phyloP scores from a whole-genome alignment of 768 basidiomycete species.

The Artomyces pyxidatus region DNA sequence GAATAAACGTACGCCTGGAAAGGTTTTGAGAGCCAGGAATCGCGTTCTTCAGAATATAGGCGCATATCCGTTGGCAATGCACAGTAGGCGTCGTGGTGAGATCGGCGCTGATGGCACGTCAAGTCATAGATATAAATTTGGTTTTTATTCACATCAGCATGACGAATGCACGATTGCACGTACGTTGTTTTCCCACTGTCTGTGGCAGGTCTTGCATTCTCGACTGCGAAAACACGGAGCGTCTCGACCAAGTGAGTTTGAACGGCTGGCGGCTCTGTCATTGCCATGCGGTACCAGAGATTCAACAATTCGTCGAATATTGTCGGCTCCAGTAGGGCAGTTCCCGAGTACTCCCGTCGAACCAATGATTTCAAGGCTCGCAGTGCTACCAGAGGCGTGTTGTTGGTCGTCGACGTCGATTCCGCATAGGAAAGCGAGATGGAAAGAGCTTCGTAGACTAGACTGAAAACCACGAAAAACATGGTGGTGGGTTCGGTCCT shows the following conservation, averaged over 20 bases:
- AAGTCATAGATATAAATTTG: not conserved
- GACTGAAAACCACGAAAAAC: constrained; percentile 87
- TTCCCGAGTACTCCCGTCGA: constrained; percentile 70
- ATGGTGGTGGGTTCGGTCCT: constrained; percentile 62
- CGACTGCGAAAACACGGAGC: constrained; percentile 40
- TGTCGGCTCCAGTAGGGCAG: constrained; percentile 68
- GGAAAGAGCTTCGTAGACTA: constrained; percentile 85
- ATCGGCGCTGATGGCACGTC: constrained; percentile 1
- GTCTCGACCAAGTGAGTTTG: constrained; percentile 70
- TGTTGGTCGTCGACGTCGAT: constrained; percentile 32
- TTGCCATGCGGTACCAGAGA: constrained; percentile 81
- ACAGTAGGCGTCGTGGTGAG: constrained; percentile 17
- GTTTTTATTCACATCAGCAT: too few species aligned
- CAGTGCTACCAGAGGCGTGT: constrained; percentile 47
- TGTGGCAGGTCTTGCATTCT: constrained; percentile 31
- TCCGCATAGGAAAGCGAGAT: constrained; percentile 55
- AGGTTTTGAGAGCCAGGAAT: constrained; percentile 48
- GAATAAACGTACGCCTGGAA: constrained; percentile 37
- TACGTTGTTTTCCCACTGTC: constrained; percentile 22
- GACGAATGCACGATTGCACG: too few species aligned
- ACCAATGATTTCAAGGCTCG: constrained; percentile 78
- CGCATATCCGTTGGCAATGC: constrained; percentile 79
- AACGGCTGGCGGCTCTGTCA: constrained; percentile 71
- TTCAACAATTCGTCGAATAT: constrained; percentile 88
- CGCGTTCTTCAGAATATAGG: constrained; percentile 68